Conservation (phyloP, 768 basidiomycete species). For the Hortiboletus flavorubellus region DNA sequence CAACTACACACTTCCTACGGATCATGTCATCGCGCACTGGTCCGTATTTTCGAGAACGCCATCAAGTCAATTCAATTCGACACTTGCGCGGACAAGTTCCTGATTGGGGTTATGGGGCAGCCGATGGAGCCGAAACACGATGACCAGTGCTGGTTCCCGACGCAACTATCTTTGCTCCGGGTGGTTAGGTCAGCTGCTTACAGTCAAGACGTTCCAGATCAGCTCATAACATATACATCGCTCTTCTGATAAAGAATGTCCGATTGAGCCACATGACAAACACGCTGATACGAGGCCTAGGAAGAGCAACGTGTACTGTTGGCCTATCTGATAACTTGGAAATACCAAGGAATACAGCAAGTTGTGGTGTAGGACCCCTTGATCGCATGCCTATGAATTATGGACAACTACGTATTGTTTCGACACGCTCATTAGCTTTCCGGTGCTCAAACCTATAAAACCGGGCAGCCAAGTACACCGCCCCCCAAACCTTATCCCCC, state of each 20-base stretch:
- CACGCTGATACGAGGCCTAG: slow-evolving; percentile 12
- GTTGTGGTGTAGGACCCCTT: slow-evolving; percentile 25
- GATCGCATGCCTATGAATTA: slow-evolving; percentile 24
- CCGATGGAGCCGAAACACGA: slow-evolving; percentile 22
- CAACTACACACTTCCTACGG: not conserved
- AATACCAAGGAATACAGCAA: slow-evolving; percentile 26
- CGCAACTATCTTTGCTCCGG: slow-evolving; percentile 26
- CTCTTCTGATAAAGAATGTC: slow-evolving; percentile 28
- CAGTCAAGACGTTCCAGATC: slow-evolving; percentile 21
- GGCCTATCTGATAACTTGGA: slow-evolving; percentile 12
- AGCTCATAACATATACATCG: slow-evolving; percentile 6
- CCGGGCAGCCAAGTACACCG: slow-evolving; percentile 5
- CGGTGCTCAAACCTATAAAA: slow-evolving; percentile 30
- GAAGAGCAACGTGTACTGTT: slow-evolving; percentile 20
- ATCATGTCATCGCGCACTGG: slow-evolving; percentile 8
- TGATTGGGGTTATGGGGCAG: slow-evolving; percentile 7
- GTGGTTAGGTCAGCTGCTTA: slow-evolving; percentile 23
- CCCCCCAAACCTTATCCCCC: slow-evolving; percentile 14
- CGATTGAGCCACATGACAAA: slow-evolving; percentile 32
- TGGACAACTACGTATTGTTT: slow-evolving; percentile 29
- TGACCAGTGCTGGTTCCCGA: slow-evolving; percentile 19
- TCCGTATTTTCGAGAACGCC: not conserved
- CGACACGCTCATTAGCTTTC: slow-evolving; percentile 24
- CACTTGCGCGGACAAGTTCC: slow-evolving; percentile 7
- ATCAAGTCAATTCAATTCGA: slow-evolving; percentile 5